A percentile compares a stretch with the other conserved stretches of the same genome.
phyloP scores from a whole-genome alignment of 2,329 filamentous ascomycete species.

The Eutypella sp. region DNA sequence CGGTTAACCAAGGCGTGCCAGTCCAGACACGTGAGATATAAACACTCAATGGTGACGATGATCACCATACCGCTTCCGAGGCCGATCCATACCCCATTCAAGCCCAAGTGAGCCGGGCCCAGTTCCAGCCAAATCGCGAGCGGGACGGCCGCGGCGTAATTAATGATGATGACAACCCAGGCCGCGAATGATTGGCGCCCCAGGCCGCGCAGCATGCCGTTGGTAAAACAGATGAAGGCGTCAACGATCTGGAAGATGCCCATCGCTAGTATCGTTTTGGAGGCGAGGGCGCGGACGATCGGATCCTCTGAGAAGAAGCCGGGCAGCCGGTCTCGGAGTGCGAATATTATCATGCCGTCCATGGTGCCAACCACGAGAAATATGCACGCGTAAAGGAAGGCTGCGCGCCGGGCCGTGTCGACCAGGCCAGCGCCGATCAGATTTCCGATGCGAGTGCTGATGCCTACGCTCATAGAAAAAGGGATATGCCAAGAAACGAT shows the following conservation, averaged over 20 bases:
- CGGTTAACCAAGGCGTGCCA: slow-evolving; percentile 31
- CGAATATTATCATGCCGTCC: slow-evolving; percentile 28
- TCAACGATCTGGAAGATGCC: slow-evolving; percentile 31
- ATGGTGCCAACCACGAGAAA: slow-evolving; percentile 26
- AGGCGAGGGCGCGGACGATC: slow-evolving; percentile 24
- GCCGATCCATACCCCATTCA: slow-evolving; percentile 32
- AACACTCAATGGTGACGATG: slow-evolving; percentile 25
- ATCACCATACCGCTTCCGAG: slow-evolving; percentile 29
- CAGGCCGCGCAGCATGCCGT: slow-evolving; percentile 34
- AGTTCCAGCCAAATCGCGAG: slow-evolving; percentile 34
- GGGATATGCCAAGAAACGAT: slow-evolving; percentile 39
- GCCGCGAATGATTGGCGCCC: slow-evolving; percentile 33
- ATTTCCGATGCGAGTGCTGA: slow-evolving; percentile 37
- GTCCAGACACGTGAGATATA: slow-evolving; percentile 26
- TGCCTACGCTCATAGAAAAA: slow-evolving; percentile 36
- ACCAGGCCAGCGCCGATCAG: slow-evolving; percentile 34
- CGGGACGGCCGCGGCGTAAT: slow-evolving; percentile 34
- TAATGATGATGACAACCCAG: slow-evolving; percentile 30
- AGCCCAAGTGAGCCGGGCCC: slow-evolving; percentile 22
- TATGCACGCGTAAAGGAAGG: slow-evolving; percentile 27
- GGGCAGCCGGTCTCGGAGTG: slow-evolving; percentile 25
- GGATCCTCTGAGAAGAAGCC: slow-evolving; percentile 28
- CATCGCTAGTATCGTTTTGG: slow-evolving; percentile 26
- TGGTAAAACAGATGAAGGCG: slow-evolving; percentile 29
- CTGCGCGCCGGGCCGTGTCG: slow-evolving; percentile 25